Base-by-base conservation (phyloP, 106 monocot species). In the Apostasia ramifera region DNA sequence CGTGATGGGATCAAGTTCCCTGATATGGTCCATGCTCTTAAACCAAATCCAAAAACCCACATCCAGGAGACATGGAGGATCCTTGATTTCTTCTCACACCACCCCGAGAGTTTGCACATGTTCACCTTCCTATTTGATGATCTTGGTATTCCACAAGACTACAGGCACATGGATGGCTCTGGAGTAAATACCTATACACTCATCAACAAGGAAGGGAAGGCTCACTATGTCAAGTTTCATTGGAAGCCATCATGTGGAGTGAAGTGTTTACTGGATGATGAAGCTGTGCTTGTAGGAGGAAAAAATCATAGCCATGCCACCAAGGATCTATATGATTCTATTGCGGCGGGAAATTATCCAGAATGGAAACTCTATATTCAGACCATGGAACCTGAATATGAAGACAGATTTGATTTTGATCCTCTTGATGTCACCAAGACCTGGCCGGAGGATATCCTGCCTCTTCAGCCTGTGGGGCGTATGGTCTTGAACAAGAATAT, bases 161-260 rank as follows among this genome's bases (percentile, higher is more conserved):
- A 93, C 71, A 82, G 92, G 45, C 92, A 92, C 81, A 89, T 93
- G 92, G 88, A 93, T 48, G 92, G 88, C 7, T 93, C 77, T 64
- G 92, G 92, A 48, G 92, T 93, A 8, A 82, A 93, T 66, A 93
- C 92, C 3, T 89, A 85, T 49, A 86, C 82, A 51, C 78, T 93
- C 40, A 70, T 88, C 68, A 86, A 78, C 73, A 83, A 71, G 70
- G 81, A 64, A 11, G 88, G 92, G 57, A 93, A 86, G 56, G 15
- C 81, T 56, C 78, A 83, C 52, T 89, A 89, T 66, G 92, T 93
- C 47, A 93, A 93, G 67, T 93, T 93, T 70, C 92, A 88, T 70
- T 93, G 92, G 92, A 93, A 54, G 69, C 92, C 92, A 53, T 86
- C 88, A 1, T 93, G 92, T 50, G 92, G 92, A 3, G 92, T 93